These are phyloP conservation scores for Suhomyces wounanorum DNA, from an alignment of 1,139 yeast species.

Conservation along the genomic window DNA sequence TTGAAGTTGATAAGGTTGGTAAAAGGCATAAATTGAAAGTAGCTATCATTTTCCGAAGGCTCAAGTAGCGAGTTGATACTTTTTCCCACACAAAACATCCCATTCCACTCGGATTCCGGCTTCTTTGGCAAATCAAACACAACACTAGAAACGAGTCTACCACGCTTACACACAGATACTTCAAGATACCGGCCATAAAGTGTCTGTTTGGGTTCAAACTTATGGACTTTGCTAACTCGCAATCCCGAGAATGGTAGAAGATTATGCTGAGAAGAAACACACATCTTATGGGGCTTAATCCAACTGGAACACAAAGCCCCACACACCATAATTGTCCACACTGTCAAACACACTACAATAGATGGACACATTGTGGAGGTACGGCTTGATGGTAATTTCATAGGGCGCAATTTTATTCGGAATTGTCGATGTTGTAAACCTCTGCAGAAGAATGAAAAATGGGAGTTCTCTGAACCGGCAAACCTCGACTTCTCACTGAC, in stretches of 20 bases:
- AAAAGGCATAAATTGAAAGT: neutral
- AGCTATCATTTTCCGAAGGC: neutral
- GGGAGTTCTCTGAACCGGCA: too few species aligned
- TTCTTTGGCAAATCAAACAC: neutral
- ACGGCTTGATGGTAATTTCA: too few species aligned
- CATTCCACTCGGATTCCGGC: neutral
- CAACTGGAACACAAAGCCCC: neutral
- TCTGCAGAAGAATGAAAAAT: too few species aligned
- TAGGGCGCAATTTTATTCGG: too few species aligned
- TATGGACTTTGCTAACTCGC: slow-evolving; percentile 54
- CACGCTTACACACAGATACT: slow-evolving; percentile 57
- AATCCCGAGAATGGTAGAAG: slow-evolving; percentile 59
- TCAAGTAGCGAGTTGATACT: neutral
- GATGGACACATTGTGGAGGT: too few species aligned
- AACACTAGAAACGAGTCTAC: slow-evolving; percentile 51
- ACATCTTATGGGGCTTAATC: slow-evolving; percentile 32
- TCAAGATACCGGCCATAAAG: slow-evolving; percentile 50
- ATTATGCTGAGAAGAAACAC: slow-evolving; percentile 36
- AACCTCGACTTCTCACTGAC: too few species aligned
- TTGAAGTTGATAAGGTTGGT: neutral
- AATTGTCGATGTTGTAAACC: too few species aligned
- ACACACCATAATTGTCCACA: neutral
- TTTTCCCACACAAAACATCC: neutral
- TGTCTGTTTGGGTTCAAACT: slow-evolving; percentile 33
- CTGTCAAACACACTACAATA: neutral